Evolutionary conservation across 257 asterid species (phyloP).

Genomic region (Nicotiana undulata): DNA sequence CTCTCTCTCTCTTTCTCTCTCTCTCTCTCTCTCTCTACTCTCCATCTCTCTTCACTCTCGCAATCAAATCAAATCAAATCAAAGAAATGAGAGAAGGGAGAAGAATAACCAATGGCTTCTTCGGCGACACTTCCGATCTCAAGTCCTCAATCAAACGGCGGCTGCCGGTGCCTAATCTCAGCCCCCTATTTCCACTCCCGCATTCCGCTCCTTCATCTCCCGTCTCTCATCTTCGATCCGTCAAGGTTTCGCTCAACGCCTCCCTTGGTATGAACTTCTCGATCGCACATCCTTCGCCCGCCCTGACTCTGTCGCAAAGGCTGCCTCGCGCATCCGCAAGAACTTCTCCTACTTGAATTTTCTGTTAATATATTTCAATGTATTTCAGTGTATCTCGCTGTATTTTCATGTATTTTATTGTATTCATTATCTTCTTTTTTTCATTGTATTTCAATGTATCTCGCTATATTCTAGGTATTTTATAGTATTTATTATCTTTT

Average conservation of each 20-base stretch:
- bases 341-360: constrained; percentile 65
- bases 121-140: constrained; percentile 71
- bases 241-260: constrained; percentile 69
- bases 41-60: background rate
- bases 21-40: no score
- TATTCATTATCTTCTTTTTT: no score
- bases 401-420: no score
- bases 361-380: no score
- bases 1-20: no score
- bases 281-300: constrained; percentile 83
- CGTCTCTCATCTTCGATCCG: constrained; percentile 59
- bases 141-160: constrained; percentile 38
- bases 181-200: constrained; percentile 59
- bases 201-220: constrained; percentile 64
- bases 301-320: constrained; percentile 72
- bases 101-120: constrained; percentile 33
- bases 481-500: no score
- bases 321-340: constrained; percentile 75
- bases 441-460: no score
- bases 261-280: constrained; percentile 75
- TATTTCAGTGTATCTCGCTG: no score
- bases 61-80: background rate
- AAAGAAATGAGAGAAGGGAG: background rate
- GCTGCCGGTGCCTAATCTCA: constrained; percentile 16
- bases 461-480: no score